Evolutionary conservation across 257 asterid species (phyloP), one percentile per base, ranked within the genome.

Genomic region (Coffea eugenioides): DNA sequence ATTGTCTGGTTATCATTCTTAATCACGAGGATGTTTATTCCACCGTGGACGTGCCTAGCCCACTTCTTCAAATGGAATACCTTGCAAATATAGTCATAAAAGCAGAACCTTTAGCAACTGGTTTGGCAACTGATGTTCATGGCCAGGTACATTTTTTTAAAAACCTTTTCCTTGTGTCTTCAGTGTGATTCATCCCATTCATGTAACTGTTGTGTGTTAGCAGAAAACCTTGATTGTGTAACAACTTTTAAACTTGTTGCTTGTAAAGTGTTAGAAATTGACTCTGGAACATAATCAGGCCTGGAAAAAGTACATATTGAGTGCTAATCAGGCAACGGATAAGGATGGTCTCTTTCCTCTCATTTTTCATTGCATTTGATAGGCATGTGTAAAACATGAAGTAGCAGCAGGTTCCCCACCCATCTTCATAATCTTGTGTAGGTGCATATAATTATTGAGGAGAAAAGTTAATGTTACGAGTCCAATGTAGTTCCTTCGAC

Each of bases 21-120:
- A 87, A 84, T 88, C 99, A 96, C 23, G 90, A 82, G 78, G 98
- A 96, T 76, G 89, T 96, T 79, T 96, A 94, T 86, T 86, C 95
- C 27, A 67, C 84, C 67, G 52, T 43, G 62, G 94, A 90, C 76
- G 87, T 48, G 74, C 89, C 93, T 73, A 85, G 83, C 65, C 80
- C 92, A 77, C 88, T 92, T 77, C 78, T 88, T 74, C 94, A 94
- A 77, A 83, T 87, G 90, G 98, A 92, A 79, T 89, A 88, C 83
- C 69, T 91, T 20, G 97, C 99, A 2, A 94, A 92, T 86, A 82
- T 88, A 27, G 88, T 91, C 73, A 88, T 96, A 71, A 96, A 89
- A 80, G 93, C 92, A 11, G 96, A 96, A 78, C 99, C 99, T 83
- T 86, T 96, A 86, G 92, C 94, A 39, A 94, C 99, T 81, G 99